phyloP scores from a whole-genome alignment of 345 rosid genomes.

The Ailanthus altissimus region DNA sequence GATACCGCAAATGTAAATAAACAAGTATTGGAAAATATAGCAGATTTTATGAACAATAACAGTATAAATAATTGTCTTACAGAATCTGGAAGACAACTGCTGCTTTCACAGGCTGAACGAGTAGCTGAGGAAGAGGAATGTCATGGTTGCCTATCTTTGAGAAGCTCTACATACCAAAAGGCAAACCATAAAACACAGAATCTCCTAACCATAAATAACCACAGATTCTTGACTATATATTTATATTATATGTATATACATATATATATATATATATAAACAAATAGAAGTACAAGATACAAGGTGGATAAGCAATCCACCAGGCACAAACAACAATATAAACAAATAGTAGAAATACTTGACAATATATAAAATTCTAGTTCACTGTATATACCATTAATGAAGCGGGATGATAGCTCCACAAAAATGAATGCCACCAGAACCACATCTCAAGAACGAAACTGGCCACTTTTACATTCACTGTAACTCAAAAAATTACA shows the following conservation, averaged over 20 bases:
- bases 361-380: not conserved
- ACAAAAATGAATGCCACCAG: slow-evolving; percentile 84
- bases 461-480: slow-evolving; percentile 53
- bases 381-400: slow-evolving; percentile 44
- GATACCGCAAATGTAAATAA: too few species aligned
- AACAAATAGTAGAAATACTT: too few species aligned
- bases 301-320: too few species aligned
- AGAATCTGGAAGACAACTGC: slow-evolving; percentile 49
- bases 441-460: slow-evolving; percentile 89
- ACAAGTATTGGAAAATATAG: not conserved
- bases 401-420: slow-evolving; percentile 51
- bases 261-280: too few species aligned
- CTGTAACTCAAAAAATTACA: slow-evolving; percentile 42
- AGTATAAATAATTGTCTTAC: slow-evolving; percentile 53
- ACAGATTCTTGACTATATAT: not conserved
- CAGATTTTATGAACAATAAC: not conserved
- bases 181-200: slow-evolving; percentile 27
- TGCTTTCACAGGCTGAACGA: slow-evolving; percentile 61
- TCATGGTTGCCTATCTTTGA: slow-evolving; percentile 33
- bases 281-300: too few species aligned
- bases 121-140: slow-evolving; percentile 52
- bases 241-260: too few species aligned
- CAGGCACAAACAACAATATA: too few species aligned
- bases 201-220: slow-evolving; percentile 10
- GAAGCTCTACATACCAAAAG: slow-evolving; percentile 49